These are phyloP conservation scores for Clonostachys rhizophaga DNA, from an alignment of 2,329 filamentous ascomycete species.

Conservation along the genomic window DNA sequence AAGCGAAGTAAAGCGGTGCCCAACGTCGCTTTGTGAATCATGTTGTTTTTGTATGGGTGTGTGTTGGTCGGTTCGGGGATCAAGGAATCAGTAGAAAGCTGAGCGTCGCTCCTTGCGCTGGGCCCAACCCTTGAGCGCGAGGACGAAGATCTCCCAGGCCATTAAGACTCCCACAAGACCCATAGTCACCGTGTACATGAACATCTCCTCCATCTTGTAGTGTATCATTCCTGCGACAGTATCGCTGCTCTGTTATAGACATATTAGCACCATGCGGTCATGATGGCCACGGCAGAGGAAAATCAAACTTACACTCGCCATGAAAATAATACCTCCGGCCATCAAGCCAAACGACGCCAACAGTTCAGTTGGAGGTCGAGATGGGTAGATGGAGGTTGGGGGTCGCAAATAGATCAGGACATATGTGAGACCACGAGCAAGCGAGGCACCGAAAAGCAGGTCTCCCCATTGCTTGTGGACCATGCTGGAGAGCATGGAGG, in stretches of 20 bases:
- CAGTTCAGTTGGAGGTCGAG: conserved; percentile 86
- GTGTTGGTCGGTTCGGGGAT: too few relatives aligned
- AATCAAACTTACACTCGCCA: conserved; percentile 67
- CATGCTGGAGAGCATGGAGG: conserved; percentile 81
- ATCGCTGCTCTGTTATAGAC: conserved; percentile 58
- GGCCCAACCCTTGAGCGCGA: conserved; percentile 88
- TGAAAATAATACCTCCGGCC: conserved; percentile 84
- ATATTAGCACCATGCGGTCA: neutral
- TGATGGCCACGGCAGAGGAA: conserved; percentile 8
- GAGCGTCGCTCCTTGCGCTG: conserved; percentile 35
- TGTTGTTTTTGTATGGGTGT: too few relatives aligned
- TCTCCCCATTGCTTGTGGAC: conserved; percentile 92
- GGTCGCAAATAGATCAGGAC: conserved; percentile 74
- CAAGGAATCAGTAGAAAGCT: too few relatives aligned
- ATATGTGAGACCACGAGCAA: conserved; percentile 77
- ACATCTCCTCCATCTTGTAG: conserved; percentile 82
- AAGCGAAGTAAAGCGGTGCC: too few relatives aligned
- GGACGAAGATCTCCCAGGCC: conserved; percentile 73
- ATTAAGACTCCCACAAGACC: conserved; percentile 79
- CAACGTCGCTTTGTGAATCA: too few relatives aligned
- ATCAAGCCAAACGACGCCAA: conserved; percentile 82
- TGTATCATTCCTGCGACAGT: conserved; percentile 72
- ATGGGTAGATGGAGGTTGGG: conserved; percentile 73
- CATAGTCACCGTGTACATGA: conserved; percentile 84
- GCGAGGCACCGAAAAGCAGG: conserved; percentile 74